phyloP scores from a whole-genome alignment of 2,329 filamentous ascomycete genomes.

The Nemania sp. region DNA sequence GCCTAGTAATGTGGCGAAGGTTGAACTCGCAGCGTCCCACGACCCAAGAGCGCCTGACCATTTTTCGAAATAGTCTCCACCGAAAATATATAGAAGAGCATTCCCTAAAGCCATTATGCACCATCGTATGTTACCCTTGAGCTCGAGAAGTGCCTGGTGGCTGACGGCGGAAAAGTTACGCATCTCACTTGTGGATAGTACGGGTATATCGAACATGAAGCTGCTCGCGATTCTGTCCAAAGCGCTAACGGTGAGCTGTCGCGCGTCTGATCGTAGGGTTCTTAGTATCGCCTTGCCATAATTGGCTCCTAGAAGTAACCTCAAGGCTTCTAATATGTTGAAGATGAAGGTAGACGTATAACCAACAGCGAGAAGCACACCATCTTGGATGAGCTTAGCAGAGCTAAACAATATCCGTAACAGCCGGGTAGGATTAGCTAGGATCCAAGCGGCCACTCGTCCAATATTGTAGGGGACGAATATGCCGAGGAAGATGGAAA shows the following conservation, averaged over 20 bases:
- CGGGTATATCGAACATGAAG: conserved; percentile 63
- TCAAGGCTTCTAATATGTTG: conserved; percentile 55
- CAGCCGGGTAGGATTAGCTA: conserved; percentile 83
- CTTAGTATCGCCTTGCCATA: conserved; percentile 45
- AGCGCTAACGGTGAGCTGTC: conserved; percentile 42
- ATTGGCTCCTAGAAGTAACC: conserved; percentile 52
- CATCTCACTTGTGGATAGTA: conserved; percentile 70
- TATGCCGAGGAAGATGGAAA: conserved; percentile 86
- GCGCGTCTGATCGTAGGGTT: conserved; percentile 43
- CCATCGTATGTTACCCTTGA: conserved; percentile 66
- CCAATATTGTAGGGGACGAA: conserved; percentile 94
- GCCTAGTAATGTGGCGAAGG: conserved; percentile 46
- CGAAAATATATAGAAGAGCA: conserved; percentile 58
- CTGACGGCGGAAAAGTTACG: conserved; percentile 82
- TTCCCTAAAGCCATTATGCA: conserved; percentile 56
- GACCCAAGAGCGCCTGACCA: conserved; percentile 41
- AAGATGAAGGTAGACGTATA: conserved; percentile 60
- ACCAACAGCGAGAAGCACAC: conserved; percentile 73
- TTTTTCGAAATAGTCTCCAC: conserved; percentile 57
- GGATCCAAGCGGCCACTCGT: conserved; percentile 81
- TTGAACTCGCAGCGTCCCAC: conserved; percentile 38
- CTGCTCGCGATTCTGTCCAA: conserved; percentile 62
- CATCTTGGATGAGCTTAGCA: conserved; percentile 84
- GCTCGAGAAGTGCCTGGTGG: conserved; percentile 73
- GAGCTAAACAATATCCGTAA: conserved; percentile 77